phyloP scores from a whole-genome alignment of 129 eudicot species.

The Escallonia herrerae region DNA sequence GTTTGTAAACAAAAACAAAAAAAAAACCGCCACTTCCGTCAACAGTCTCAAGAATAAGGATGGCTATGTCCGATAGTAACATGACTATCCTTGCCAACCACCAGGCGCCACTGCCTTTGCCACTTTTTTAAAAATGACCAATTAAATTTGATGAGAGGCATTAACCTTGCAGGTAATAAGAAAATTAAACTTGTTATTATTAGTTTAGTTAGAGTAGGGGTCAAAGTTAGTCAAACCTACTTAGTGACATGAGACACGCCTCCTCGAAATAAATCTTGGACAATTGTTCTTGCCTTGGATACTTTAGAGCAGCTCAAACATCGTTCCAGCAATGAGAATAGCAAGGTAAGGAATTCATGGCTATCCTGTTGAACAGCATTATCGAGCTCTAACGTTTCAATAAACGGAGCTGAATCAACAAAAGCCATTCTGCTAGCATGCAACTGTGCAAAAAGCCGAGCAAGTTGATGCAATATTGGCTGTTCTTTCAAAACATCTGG shows the following conservation, averaged over 20 bases:
- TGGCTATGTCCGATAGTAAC: too few relatives aligned
- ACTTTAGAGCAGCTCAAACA: conserved; percentile 68
- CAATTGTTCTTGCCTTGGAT: conserved; percentile 67
- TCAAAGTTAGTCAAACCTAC: conserved; percentile 31
- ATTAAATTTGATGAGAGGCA: too few relatives aligned
- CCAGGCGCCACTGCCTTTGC: too few relatives aligned
- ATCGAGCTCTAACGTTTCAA: conserved; percentile 82
- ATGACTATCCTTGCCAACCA: too few relatives aligned
- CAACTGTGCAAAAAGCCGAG: conserved; percentile 79
- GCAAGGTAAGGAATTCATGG: conserved; percentile 93
- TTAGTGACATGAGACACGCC: conserved; percentile 89
- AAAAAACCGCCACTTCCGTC: too few relatives aligned
- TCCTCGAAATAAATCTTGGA: conserved; percentile 95
- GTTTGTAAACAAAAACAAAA: too few relatives aligned
- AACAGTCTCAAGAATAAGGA: too few relatives aligned
- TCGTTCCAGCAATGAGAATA: conserved; percentile 87
- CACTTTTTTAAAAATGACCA: too few relatives aligned
- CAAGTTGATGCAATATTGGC: conserved; percentile 87
- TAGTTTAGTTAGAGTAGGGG: neutral
- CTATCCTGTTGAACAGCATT: conserved; percentile 97
- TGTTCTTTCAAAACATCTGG: conserved; percentile 56
- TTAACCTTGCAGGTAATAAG: too few relatives aligned
- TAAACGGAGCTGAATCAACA: conserved; percentile 95
- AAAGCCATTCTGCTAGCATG: conserved; percentile 75
- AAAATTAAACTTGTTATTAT: too few relatives aligned